These are phyloP conservation scores for Dactylella cylindrospora DNA, from an alignment of 2,329 filamentous ascomycete genomes.

Conservation along the genomic window DNA sequence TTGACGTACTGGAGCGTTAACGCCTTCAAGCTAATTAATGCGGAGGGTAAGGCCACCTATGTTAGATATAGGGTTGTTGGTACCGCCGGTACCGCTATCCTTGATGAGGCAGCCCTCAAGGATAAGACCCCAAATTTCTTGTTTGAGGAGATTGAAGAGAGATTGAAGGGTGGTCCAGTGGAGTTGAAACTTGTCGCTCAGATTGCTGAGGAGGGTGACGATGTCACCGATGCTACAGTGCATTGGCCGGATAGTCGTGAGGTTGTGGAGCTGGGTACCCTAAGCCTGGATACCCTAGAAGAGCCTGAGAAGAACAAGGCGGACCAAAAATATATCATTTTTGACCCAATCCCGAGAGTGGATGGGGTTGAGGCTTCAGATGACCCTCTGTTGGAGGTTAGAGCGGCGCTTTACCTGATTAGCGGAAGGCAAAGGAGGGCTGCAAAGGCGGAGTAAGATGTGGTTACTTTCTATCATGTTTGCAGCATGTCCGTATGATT, in stretches of 20 bases:
- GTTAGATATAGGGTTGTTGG: constrained; percentile 59
- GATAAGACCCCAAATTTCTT: constrained; percentile 55
- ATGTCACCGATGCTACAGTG: constrained; percentile 56
- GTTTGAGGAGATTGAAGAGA: constrained; percentile 56
- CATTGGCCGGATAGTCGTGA: constrained; percentile 59
- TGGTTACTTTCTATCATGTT: background rate
- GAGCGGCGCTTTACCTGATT: constrained; percentile 61
- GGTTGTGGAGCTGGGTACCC: constrained; percentile 58
- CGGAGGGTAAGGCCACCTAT: constrained; percentile 54
- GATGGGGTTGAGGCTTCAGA: constrained; percentile 58
- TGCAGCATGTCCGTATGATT: background rate
- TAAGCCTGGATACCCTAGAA: constrained; percentile 55
- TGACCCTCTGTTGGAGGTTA: constrained; percentile 61
- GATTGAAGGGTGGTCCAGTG: constrained; percentile 52
- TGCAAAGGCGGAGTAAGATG: constrained; percentile 49
- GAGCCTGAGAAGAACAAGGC: constrained; percentile 53
- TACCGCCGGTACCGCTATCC: constrained; percentile 53
- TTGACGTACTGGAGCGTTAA: constrained; percentile 58
- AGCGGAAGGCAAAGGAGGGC: constrained; percentile 59
- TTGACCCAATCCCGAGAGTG: constrained; percentile 62
- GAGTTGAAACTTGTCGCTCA: constrained; percentile 58
- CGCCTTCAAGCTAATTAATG: constrained; percentile 56
- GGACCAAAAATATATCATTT: constrained; percentile 60
- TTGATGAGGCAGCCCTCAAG: constrained; percentile 53
- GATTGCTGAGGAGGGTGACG: constrained; percentile 57